These are phyloP conservation scores for Cunninghamia lanceolata DNA, from an alignment of 75 land plant species.

Conservation along the genomic window DNA sequence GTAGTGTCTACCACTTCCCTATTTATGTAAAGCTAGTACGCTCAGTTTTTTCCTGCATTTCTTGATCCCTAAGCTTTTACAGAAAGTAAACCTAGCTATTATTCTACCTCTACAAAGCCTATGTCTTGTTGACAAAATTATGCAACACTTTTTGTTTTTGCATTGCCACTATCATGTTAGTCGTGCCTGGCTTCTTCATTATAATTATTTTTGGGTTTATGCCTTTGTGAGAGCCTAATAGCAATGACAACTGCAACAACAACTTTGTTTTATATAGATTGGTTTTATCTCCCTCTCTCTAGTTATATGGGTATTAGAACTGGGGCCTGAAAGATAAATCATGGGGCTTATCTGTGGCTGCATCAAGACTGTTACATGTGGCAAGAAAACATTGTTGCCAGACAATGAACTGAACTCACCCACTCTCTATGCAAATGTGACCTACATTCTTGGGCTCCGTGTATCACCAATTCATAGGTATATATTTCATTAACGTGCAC, in stretches of 20 bases:
- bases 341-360: slow-evolving; percentile 65
- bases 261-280: too few relatives aligned
- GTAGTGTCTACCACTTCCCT: slow-evolving; percentile 80
- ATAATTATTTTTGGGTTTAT: not conserved
- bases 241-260: too few relatives aligned
- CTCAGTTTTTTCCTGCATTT: not conserved
- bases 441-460: too few relatives aligned
- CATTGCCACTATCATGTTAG: not conserved
- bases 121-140: not conserved
- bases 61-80: not conserved
- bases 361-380: slow-evolving; percentile 78
- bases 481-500: too few relatives aligned
- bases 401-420: too few relatives aligned
- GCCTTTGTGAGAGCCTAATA: slow-evolving; percentile 25
- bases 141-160: not conserved
- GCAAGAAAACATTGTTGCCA: slow-evolving; percentile 31
- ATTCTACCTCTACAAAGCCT: not conserved
- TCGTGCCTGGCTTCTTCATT: not conserved
- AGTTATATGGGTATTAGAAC: slow-evolving; percentile 51
- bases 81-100: not conserved
- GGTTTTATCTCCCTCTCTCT: too few relatives aligned
- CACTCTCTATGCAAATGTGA: too few relatives aligned
- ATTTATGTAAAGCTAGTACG: slow-evolving; percentile 75
- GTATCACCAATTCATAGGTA: too few relatives aligned
- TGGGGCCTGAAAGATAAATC: slow-evolving; percentile 55